Evolutionary conservation across 495 filamentous ascomycete genomes (phyloP), one percentile per base, ranked within the genome.

Genomic region (Penicillium maclennaniae): DNA sequence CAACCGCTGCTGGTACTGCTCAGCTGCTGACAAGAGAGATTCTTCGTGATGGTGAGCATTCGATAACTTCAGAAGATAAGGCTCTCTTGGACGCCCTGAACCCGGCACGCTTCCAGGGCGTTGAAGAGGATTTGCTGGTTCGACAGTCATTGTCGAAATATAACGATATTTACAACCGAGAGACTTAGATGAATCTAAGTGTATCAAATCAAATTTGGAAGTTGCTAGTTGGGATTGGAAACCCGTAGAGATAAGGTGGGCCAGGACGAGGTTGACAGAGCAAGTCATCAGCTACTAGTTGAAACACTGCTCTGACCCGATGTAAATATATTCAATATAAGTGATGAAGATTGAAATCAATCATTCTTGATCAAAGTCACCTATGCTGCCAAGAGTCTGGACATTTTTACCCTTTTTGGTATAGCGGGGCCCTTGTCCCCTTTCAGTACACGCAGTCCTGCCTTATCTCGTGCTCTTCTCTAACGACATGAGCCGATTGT

Each of bases 351-450:
- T 12, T 12, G 31, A 34, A 34, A 1, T 9, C 3, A 34, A 34
- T 14, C 31, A 4, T 9, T 34, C 31, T 14, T 10, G 4, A 12
- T 34, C 10, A 19, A 20, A 45, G 26, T 28, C 14, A 17, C n/a
- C n/a, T 31, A 5, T 14, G 3, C 19, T 51, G 51, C 49, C 45
- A 57, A 56, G 43, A 19, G 19, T 16, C 53, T 61, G 71, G 71
- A 72, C 51, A 65, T 50, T 69, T 74, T 72, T 66, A 47, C 71
- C 69, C 17, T 61, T 66, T 68, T 28, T 34, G 68, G 71, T 50
- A 70, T 64, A 25, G 23, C 49, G 28, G 45, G 31, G 10, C 28
- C 36, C 17, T 23, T 55, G 53, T 60, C 57, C 69, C 65, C 4
- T 31, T 65, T 71, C 49, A 27, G 70, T 71, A 53, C 48, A 65